These are phyloP conservation scores for Linum lewisii DNA, from an alignment of 345 rosid genomes.

Conservation along the genomic window DNA sequence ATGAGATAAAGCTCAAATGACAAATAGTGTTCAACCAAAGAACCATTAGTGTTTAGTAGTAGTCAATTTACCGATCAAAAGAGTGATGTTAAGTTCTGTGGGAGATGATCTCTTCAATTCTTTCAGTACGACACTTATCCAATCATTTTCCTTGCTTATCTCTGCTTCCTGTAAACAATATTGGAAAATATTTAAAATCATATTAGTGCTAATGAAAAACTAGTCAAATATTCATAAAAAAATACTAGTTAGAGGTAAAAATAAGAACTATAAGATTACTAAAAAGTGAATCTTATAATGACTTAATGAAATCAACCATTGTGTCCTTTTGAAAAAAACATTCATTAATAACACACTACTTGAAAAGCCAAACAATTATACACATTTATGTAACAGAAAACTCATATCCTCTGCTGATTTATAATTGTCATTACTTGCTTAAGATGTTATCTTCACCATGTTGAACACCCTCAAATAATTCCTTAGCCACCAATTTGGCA, in stretches of 20 bases:
- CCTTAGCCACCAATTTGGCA: slow-evolving; percentile 54
- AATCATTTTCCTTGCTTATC: slow-evolving; percentile 62
- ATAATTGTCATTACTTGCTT: slow-evolving; percentile 46
- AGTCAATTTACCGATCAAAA: slow-evolving; percentile 56
- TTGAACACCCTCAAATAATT: slow-evolving; percentile 50
- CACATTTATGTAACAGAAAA: not conserved
- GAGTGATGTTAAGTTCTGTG: slow-evolving; percentile 62
- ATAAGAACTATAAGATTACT: not conserved
- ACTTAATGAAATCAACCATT: slow-evolving; percentile 51
- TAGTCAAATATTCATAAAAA: too few species aligned
- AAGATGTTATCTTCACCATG: slow-evolving; percentile 56
- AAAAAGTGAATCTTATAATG: slow-evolving; percentile 43
- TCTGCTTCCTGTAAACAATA: slow-evolving; percentile 49
- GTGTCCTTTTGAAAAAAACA: slow-evolving; percentile 77
- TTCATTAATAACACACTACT: slow-evolving; percentile 53
- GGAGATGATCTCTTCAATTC: slow-evolving; percentile 79
- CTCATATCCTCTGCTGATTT: slow-evolving; percentile 1
- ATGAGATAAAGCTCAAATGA: too few species aligned
- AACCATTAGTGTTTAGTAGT: not conserved
- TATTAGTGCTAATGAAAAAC: not conserved
- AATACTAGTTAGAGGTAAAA: too few species aligned
- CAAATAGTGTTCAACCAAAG: too few species aligned
- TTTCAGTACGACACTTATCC: slow-evolving; percentile 63
- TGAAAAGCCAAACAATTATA: slow-evolving; percentile 20
- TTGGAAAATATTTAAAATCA: not conserved